Conservation (phyloP, 2,329 filamentous ascomycete species). For the Chrysosporium keratinophilum region DNA sequence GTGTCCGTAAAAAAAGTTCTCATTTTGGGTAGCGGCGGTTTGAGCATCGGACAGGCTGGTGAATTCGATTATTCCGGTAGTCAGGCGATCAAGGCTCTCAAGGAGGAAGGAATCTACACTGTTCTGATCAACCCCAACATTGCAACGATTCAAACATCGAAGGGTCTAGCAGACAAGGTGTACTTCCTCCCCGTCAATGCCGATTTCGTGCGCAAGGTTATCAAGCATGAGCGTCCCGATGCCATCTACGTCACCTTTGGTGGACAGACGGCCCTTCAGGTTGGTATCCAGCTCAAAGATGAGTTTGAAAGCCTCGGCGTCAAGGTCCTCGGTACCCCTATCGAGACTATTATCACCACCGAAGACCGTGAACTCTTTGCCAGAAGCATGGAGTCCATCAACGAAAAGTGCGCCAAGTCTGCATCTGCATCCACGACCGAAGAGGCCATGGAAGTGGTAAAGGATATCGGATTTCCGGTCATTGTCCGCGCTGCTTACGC, state of each 20-base stretch:
- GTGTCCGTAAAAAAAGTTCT: conserved; percentile 90
- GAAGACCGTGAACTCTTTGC: conserved; percentile 97
- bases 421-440: conserved; percentile 81
- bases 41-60: conserved; percentile 94
- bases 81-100: conserved; percentile 95
- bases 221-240: conserved; percentile 85
- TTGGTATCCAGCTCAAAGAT: conserved; percentile 94
- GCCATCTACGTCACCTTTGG: conserved; percentile 97
- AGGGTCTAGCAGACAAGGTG: conserved; percentile 94
- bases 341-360: conserved; percentile 96
- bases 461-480: conserved; percentile 88
- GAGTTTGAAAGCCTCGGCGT: conserved; percentile 90
- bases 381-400: conserved; percentile 95
- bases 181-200: conserved; percentile 97
- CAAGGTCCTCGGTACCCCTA: conserved; percentile 88
- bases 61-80: conserved; percentile 98
- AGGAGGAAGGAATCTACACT: conserved; percentile 96
- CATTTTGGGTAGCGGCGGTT: conserved; percentile 83
- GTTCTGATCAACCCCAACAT: conserved; percentile 99
- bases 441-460: conserved; percentile 78
- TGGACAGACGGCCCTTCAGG: conserved; percentile 91
- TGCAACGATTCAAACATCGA: conserved; percentile 96
- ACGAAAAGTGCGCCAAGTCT: conserved; percentile 95
- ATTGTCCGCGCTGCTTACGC: conserved; percentile 96
- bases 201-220: conserved; percentile 96